These are phyloP conservation scores for Boehmeria nivea DNA, from an alignment of 306 rosid species.

Conservation along the genomic window DNA sequence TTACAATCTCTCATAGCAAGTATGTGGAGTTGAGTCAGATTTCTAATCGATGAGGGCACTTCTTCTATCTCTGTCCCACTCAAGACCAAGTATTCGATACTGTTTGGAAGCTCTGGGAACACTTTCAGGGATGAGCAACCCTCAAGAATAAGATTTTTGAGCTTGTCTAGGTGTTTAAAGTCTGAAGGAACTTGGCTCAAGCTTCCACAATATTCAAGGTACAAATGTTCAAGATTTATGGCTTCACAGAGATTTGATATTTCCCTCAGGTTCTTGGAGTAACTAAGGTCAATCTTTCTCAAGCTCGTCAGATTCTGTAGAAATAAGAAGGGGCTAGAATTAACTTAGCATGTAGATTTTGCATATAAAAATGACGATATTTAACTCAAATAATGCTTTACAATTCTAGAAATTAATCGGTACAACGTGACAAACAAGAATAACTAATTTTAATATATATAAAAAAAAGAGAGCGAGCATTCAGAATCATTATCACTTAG, in stretches of 20 bases:
- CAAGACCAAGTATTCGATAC: neutral
- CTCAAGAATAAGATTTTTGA: neutral
- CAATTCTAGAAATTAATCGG: too few relatives aligned
- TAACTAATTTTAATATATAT: too few relatives aligned
- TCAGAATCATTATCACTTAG: too few relatives aligned
- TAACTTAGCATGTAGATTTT: too few relatives aligned
- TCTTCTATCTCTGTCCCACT: neutral
- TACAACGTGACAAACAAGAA: too few relatives aligned
- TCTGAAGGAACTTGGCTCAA: neutral
- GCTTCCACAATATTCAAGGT: neutral
- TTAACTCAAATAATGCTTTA: too few relatives aligned
- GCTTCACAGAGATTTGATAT: neutral
- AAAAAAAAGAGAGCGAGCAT: too few relatives aligned
- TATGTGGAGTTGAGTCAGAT: neutral
- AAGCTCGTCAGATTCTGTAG: neutral
- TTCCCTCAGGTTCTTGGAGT: neutral
- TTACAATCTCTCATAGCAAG: neutral
- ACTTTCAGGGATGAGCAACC: neutral
- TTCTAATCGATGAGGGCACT: neutral
- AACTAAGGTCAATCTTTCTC: neutral
- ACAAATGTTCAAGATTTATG: neutral
- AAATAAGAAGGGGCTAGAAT: neutral
- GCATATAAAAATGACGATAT: too few relatives aligned
- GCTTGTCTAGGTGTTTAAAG: constrained; percentile 1
- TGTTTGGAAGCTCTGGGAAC: neutral